Conservation (phyloP, 768 basidiomycete genomes). For the Trametes coccinea region DNA sequence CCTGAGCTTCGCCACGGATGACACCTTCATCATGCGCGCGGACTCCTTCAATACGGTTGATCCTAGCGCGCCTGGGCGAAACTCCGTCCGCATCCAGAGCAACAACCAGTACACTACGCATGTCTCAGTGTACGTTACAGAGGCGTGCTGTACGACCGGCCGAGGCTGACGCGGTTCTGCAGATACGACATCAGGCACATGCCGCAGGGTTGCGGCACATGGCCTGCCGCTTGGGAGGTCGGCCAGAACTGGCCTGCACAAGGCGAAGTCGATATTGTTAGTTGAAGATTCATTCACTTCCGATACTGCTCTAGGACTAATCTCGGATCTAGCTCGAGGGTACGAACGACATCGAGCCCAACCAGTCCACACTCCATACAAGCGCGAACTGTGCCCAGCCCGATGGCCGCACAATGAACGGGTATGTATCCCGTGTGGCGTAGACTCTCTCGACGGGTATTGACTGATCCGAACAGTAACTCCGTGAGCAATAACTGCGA, state of each 20-base stretch:
- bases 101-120: constrained; percentile 53
- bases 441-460: background rate
- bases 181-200: constrained; percentile 55
- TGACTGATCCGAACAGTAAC: constrained; percentile 20
- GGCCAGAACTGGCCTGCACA: constrained; percentile 50
- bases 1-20: constrained; percentile 55
- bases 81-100: constrained; percentile 57
- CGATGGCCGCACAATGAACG: constrained; percentile 41
- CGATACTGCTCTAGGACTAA: background rate
- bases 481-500: constrained; percentile 50
- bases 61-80: constrained; percentile 52
- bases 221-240: constrained; percentile 63
- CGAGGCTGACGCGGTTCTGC: background rate
- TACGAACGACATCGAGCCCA: constrained; percentile 55
- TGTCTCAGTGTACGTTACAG: constrained; percentile 32
- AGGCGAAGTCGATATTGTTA: constrained; percentile 43
- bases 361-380: constrained; percentile 60
- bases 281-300: background rate
- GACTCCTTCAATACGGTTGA: constrained; percentile 50
- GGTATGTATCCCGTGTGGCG: constrained; percentile 30
- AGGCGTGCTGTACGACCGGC: background rate
- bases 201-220: constrained; percentile 51
- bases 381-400: constrained; percentile 58
- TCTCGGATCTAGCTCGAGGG: constrained; percentile 41
- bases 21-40: constrained; percentile 56